Percentiles rank a stretch among this genome's conserved stretches.
Evolutionary conservation across 139 green algal genomes (phyloP).

Genomic region (Bryopsis sp.): DNA sequence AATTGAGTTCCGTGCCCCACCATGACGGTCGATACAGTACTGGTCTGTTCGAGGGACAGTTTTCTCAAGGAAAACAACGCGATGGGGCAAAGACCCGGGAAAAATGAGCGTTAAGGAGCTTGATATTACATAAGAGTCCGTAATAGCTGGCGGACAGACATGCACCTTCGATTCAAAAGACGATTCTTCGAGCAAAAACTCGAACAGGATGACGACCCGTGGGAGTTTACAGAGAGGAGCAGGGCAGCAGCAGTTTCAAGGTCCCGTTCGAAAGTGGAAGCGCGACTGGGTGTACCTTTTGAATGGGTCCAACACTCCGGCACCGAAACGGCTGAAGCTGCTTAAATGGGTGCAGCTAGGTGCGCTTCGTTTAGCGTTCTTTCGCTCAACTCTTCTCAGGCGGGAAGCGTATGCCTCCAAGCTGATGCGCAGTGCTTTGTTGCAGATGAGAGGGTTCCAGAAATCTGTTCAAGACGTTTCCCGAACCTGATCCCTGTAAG

Average conservation of each 20-base stretch:
- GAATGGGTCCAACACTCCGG: neutral
- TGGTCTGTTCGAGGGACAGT: too few species aligned
- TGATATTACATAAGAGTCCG: too few species aligned
- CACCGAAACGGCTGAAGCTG: constrained; percentile 13
- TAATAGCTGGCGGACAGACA: too few species aligned
- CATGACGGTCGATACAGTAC: too few species aligned
- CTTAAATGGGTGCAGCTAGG: constrained; percentile 14
- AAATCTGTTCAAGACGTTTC: neutral
- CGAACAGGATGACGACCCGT: constrained; percentile 9
- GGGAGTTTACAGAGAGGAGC: neutral
- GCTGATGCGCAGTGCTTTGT: neutral
- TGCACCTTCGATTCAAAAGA: too few species aligned
- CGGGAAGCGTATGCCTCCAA: neutral
- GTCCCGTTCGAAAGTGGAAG: constrained; percentile 14
- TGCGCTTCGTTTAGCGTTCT: neutral
- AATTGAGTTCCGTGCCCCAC: neutral
- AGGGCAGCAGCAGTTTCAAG: neutral
- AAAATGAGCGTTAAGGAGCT: too few species aligned
- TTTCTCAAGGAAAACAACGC: too few species aligned
- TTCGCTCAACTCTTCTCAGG: neutral
- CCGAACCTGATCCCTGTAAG: constrained; percentile 7
- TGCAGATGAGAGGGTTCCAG: neutral
- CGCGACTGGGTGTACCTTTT: constrained; percentile 3
- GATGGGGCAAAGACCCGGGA: too few species aligned
- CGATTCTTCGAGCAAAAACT: too few species aligned